Base-by-base conservation (phyloP, 768 basidiomycete genomes). In the Boletus rufocinnamomeus region DNA sequence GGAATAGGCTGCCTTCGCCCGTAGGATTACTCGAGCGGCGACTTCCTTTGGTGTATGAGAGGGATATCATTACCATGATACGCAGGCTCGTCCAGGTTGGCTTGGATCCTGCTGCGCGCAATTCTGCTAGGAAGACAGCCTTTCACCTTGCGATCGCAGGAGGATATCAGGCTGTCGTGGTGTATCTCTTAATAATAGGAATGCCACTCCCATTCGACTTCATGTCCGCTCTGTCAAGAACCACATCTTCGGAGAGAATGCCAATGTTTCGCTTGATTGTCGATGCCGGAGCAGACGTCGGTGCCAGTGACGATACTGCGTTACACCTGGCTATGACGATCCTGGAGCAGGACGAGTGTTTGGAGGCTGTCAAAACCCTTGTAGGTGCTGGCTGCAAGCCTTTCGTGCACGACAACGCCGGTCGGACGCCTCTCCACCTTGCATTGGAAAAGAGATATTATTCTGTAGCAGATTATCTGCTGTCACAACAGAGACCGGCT, bases 11-110 rank as follows among this genome's bases (percentile, higher is more conserved):
- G 30, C 52, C 37, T 11, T 61, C 59, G 2, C 52, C 43, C 30
- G 10, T 35, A 6, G 19, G 9, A n/a, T 16, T 60, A 28, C 59
- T 60, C 16, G 44, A 47, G 45, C 59, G 16, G 5, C 50, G 21
- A 21, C 45, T 6, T 60, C 45, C 58, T 1, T 30, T 60, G 50
- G 45, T 7, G 9, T 60, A 60, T 21, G 59, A 60, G 59, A 6
- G 0, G 10, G 58, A 60, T 17, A 35, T 60, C n/a, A 23, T 60
- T 38, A 3, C 50, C 37, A 60, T 60, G 13, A 48, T 60, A 34
- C 58, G 40, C 6, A 60, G 46, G 38, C 58, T 60, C 3, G 19
- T 60, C 10, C 59, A 60, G 25, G 59, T 38, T 38, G 60, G 56
- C 14, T 2, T 43, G 0, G 50, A 51, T 34, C 59, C 16, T 38